A percentile compares a stretch with the other conserved stretches of the same genome.
Evolutionary conservation across 2,329 filamentous ascomycete species (phyloP).

Genomic region (Scedosporium dehoogii): DNA sequence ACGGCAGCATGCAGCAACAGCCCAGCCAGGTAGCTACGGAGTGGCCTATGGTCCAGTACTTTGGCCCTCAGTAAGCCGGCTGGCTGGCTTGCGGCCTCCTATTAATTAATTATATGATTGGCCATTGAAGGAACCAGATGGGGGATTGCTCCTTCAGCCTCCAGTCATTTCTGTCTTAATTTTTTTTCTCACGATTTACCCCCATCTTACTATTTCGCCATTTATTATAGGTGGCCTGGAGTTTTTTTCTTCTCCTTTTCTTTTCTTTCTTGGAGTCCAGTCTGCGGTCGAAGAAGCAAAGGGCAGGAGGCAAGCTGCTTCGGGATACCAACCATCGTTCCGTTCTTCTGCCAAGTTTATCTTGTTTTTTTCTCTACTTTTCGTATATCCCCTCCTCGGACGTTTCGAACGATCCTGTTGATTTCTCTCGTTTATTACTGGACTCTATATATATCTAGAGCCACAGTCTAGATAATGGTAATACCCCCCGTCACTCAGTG

Average conservation of each 20-base stretch:
- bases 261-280: too few relatives aligned
- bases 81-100: background rate
- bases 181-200: background rate
- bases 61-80: conserved; percentile 6
- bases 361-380: too few relatives aligned
- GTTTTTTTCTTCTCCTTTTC: too few relatives aligned
- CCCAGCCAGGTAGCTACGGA: conserved; percentile 13
- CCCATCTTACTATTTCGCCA: too few relatives aligned
- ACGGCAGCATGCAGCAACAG: conserved; percentile 11
- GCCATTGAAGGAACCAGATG: too few relatives aligned
- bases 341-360: too few relatives aligned
- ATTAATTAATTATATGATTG: background rate
- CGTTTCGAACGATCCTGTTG: background rate
- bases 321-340: too few relatives aligned
- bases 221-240: too few relatives aligned
- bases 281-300: too few relatives aligned
- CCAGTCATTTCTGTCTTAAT: background rate
- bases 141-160: background rate
- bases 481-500: conserved; percentile 3
- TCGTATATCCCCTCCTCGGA: too few relatives aligned
- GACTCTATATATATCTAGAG: background rate
- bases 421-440: conserved; percentile 3
- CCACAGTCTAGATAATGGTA: conserved; percentile 5
- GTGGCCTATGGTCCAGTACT: conserved; percentile 17
- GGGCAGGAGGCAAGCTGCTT: too few relatives aligned